Conservation (phyloP, 495 filamentous ascomycete species). For the Pyronema omphalodes region DNA sequence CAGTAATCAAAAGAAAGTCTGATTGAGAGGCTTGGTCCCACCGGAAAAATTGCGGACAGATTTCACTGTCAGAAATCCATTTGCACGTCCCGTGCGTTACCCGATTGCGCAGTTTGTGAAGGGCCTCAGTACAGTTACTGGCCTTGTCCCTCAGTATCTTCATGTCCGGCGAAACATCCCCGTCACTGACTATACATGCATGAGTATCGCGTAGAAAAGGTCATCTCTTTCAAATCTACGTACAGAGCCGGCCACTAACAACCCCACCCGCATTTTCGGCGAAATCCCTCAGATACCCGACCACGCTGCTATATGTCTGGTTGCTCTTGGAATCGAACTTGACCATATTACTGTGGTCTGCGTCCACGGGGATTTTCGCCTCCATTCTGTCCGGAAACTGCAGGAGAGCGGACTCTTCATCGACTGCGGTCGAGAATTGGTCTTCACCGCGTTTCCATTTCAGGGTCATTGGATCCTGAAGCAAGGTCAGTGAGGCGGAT, state of each 20-base stretch:
- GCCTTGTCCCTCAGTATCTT: too few species aligned
- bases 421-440: neutral
- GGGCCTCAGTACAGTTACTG: too few species aligned
- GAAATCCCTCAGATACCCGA: neutral
- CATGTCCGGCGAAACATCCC: too few species aligned
- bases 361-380: neutral
- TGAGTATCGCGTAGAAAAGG: too few species aligned
- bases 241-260: neutral
- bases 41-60: too few species aligned
- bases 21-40: too few species aligned
- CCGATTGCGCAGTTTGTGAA: too few species aligned
- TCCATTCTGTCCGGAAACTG: neutral
- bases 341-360: slow-evolving; percentile 4
- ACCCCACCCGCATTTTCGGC: neutral
- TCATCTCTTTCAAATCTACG: too few species aligned
- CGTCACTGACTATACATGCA: too few species aligned
- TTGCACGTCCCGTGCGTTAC: too few species aligned
- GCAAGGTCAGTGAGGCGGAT: neutral
- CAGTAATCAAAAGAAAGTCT: too few species aligned
- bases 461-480: neutral
- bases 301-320: neutral
- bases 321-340: slow-evolving; percentile 1
- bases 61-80: too few species aligned
- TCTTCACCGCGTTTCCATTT: neutral
- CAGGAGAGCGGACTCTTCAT: neutral